Percentiles rank a stretch among this genome's conserved stretches.
These are phyloP conservation scores for Stachybotrys echinatus DNA, from an alignment of 2,329 filamentous ascomycete species.

Conservation along the genomic window DNA sequence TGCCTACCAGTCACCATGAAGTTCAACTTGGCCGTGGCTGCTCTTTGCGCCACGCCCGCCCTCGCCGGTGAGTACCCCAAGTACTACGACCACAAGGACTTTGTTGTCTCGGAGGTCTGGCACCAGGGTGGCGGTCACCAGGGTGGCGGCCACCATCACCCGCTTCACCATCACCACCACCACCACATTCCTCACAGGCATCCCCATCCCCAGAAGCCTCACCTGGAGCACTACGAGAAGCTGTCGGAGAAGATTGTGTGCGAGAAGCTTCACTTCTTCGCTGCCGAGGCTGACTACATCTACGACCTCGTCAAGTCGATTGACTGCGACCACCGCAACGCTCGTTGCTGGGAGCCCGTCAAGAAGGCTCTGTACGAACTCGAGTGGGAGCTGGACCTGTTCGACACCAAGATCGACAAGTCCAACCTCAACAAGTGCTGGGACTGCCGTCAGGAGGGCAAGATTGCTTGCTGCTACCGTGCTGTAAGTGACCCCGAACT, in stretches of 20 bases:
- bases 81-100: slow-evolving; percentile 4
- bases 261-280: slow-evolving; percentile 15
- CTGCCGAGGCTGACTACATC: slow-evolving; percentile 16
- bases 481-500: slow-evolving; percentile 13
- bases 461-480: slow-evolving; percentile 19
- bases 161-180: slow-evolving; percentile 3
- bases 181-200: slow-evolving; percentile 1
- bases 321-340: slow-evolving; percentile 11
- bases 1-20: slow-evolving; percentile 12
- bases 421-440: slow-evolving; percentile 18
- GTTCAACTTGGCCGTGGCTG: slow-evolving; percentile 12
- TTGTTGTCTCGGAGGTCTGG: slow-evolving; percentile 1
- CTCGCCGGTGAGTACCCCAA: slow-evolving; percentile 2
- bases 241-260: slow-evolving; percentile 16
- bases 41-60: slow-evolving; percentile 13
- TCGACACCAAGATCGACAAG: slow-evolving; percentile 19
- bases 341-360: slow-evolving; percentile 17
- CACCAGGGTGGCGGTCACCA: slow-evolving; percentile 1
- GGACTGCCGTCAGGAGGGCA: slow-evolving; percentile 14
- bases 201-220: slow-evolving; percentile 1
- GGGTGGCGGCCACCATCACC: slow-evolving; percentile 1
- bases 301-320: slow-evolving; percentile 11
- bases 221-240: slow-evolving; percentile 1
- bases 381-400: slow-evolving; percentile 18
- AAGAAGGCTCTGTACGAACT: slow-evolving; percentile 16